Evolutionary conservation across 2,329 filamentous ascomycete genomes (phyloP).

Genomic region (Amauroascus niger): DNA sequence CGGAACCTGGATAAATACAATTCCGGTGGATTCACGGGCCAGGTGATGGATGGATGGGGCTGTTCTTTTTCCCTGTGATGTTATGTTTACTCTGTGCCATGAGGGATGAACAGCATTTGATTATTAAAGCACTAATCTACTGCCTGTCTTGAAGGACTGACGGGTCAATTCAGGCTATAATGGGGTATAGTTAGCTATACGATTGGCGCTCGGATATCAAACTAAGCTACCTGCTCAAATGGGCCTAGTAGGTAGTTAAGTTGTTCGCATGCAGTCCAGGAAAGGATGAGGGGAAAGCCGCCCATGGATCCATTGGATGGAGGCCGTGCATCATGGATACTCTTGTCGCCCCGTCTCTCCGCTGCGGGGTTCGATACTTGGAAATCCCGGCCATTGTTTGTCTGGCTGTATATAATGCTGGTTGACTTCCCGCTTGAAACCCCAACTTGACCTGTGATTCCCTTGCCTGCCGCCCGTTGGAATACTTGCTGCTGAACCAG

Average conservation of each 20-base stretch:
- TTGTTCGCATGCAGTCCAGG: not conserved
- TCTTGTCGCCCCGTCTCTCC: not conserved
- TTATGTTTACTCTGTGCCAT: too few species aligned
- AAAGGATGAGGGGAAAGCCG: conserved; percentile 4
- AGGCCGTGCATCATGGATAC: not conserved
- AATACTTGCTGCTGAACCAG: not conserved
- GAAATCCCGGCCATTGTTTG: not conserved
- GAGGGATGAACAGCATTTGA: too few species aligned
- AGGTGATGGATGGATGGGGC: not conserved
- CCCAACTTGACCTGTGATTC: not conserved
- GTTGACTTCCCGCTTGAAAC: not conserved
- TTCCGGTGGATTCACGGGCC: too few species aligned
- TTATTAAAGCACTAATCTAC: too few species aligned
- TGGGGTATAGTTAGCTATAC: too few species aligned
- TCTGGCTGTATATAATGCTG: not conserved
- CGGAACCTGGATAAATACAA: too few species aligned
- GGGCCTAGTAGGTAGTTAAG: not conserved
- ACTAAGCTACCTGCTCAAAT: not conserved
- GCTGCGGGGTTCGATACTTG: conserved; percentile 1
- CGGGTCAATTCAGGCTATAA: too few species aligned
- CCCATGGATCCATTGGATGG: conserved; percentile 2
- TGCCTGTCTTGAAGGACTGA: too few species aligned
- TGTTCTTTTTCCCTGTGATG: too few species aligned
- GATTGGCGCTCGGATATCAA: too few species aligned
- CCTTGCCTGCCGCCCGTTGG: not conserved